phyloP scores from a whole-genome alignment of 208 protist genomes.

The Wallacemonas sp. region DNA sequence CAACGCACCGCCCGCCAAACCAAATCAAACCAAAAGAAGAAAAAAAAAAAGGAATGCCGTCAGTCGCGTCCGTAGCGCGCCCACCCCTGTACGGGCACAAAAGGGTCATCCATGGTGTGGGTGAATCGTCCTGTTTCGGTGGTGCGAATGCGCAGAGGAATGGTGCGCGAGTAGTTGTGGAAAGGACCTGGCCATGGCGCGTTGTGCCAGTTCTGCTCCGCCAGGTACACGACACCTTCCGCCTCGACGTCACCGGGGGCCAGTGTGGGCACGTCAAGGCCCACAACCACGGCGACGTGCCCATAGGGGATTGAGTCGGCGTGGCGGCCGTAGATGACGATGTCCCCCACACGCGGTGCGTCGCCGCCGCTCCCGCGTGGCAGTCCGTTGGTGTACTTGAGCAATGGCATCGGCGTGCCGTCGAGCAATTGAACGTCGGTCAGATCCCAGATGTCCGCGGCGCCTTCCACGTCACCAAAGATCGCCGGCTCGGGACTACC shows the following conservation, averaged over 20 bases:
- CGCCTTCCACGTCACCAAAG: constrained; percentile 59
- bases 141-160: constrained; percentile 8
- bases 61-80: constrained; percentile 25
- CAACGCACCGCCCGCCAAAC: too few relatives aligned
- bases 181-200: constrained; percentile 52
- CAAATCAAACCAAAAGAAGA: neutral
- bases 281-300: constrained; percentile 76
- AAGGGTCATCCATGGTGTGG: constrained; percentile 29
- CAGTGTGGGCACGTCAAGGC: constrained; percentile 16
- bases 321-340: constrained; percentile 71
- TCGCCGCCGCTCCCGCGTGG: constrained; percentile 12
- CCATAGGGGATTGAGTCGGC: constrained; percentile 46
- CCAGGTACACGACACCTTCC: constrained; percentile 33
- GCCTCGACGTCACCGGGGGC: neutral
- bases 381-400: constrained; percentile 42
- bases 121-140: neutral
- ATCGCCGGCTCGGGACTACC: constrained; percentile 40
- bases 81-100: constrained; percentile 32
- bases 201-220: constrained; percentile 88
- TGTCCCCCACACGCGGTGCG: constrained; percentile 41
- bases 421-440: constrained; percentile 28
- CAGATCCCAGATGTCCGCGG: constrained; percentile 75
- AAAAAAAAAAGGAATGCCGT: neutral
- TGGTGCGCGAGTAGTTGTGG: constrained; percentile 62
- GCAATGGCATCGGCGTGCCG: constrained; percentile 29